Base-by-base conservation (phyloP, 2,329 filamentous ascomycete genomes). In the Fonsecaea erecta region DNA sequence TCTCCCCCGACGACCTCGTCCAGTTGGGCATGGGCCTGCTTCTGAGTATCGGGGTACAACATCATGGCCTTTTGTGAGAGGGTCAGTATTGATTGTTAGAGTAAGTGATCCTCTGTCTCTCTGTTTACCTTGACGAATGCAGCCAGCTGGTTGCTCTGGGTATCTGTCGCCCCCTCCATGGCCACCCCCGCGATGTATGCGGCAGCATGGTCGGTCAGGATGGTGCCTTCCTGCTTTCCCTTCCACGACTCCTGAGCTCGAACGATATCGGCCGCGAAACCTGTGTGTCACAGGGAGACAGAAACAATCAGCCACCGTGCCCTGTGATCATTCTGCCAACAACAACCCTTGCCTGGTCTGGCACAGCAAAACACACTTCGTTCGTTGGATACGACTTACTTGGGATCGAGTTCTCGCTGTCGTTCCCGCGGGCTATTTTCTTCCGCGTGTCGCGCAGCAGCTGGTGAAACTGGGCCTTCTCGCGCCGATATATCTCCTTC, bases 101-200 rank as follows among this genome's bases (percentile, higher is more conserved):
- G 18, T 4, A n/a, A n/a, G 1, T 8, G 14, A n/a, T 26, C n/a
- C 2, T 18, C 12, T 51, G 60, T 56, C 61, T 55, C n/a, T n/a
- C n/a, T n/a, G n/a, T 6, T 5, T 57, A 65, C 63, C 57, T 65
- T 65, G 68, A 86, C 80, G 74, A 78, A 82, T 7, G 76, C 79
- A 60, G 79, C 80, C 9, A 84, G 73, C 0, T 79, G 81, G 4
- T 77, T 80, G 0, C 81, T 79, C 0, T 82, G 83, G 0, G 83
- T 85, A 65, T 85, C 83, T 2, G 77, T 55, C 72, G 79, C 73
- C 74, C 78, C 68, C 74, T 80, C 72, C 28, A 82, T 73, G 21
- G 77, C 75, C 0, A 76, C 76, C 21, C 77, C 79, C 21, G 78
- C 30, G 71, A 79, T 66, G 51, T 71, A 70, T 14, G 65, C 56